Base-by-base conservation (phyloP, 768 basidiomycete genomes). In the Podaxis sp. region DNA sequence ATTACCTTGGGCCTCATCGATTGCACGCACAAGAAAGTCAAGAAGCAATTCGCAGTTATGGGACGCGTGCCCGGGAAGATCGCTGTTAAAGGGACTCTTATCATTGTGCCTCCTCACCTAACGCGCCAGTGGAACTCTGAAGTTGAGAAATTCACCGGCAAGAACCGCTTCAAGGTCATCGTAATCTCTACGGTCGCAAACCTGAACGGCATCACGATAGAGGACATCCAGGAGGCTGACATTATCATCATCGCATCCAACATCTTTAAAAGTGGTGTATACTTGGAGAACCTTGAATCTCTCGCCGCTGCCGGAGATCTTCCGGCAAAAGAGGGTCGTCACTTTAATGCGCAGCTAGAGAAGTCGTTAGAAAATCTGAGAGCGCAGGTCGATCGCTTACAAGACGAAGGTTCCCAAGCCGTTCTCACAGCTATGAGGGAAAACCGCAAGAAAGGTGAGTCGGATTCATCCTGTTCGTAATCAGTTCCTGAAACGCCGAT, bases 1-100 rank as follows among this genome's bases (percentile, higher is more conserved):
- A 95, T 97, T 64, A 94, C 93, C 2, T 81, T 98, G 28, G 95
- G 89, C 18, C 80, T 98, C 61, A 89, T 97, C 63, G 90, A 93
- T 67, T 87, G 88, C 68, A 79, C 86, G 21, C 73, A 77, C 18
- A 80, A 83, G 64, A 73, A 73, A 16, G 83, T 88, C 52, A 72
- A 76, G 57, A 76, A 81, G 62, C 89, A 90, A 63, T 85, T 89
- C 63, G 71, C 78, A 28, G 77, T 80, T 55, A 76, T 79, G 62
- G 74, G 77, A 9, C 70, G 68, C n/a, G 67, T 81, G 6, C 68
- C 78, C 1, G 89, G 92, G 55, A 87, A 89, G 67, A 85, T 97
- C 48, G 72, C 84, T n/a, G 81, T 89, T 58, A 89, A 89, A 72
- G 95, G 84, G 0, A 93, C 92, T 2, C 80, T 95, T 32, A 83